phyloP scores from a whole-genome alignment of 805 yeast species.

The Cyberlindnera euphorbiae region DNA sequence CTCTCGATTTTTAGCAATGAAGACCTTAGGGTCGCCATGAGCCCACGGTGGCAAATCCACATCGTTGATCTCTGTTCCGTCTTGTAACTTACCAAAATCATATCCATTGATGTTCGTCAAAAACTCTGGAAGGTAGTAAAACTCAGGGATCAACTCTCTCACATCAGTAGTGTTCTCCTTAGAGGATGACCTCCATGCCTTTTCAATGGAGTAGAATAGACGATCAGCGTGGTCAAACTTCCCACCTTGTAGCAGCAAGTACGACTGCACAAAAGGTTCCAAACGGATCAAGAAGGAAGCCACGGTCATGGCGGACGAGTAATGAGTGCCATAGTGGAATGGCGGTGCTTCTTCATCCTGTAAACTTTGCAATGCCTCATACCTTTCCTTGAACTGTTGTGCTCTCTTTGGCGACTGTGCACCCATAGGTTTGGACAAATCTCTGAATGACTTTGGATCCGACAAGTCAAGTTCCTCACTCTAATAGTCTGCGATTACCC shows the following conservation, averaged over 20 bases:
- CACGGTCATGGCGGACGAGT: slow-evolving; percentile 91
- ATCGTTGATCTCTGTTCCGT: slow-evolving; percentile 48
- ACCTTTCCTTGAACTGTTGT: slow-evolving; percentile 61
- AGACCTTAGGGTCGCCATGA: slow-evolving; percentile 65
- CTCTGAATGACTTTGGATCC: slow-evolving; percentile 62
- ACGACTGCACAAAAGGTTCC: slow-evolving; percentile 78
- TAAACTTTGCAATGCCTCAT: slow-evolving; percentile 61
- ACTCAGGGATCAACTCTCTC: slow-evolving; percentile 82
- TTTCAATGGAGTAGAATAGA: slow-evolving; percentile 65
- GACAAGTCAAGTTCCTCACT: slow-evolving; percentile 64
- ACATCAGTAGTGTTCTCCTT: slow-evolving; percentile 82
- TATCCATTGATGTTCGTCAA: slow-evolving; percentile 58
- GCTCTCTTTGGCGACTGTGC: slow-evolving; percentile 67
- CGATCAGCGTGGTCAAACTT: slow-evolving; percentile 87
- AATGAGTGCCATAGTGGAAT: slow-evolving; percentile 90
- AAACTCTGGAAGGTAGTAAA: slow-evolving; percentile 78
- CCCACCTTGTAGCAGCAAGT: slow-evolving; percentile 77
- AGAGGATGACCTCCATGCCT: slow-evolving; percentile 80
- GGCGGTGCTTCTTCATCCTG: slow-evolving; percentile 61
- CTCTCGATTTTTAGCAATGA: slow-evolving; percentile 70
- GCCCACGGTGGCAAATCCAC: slow-evolving; percentile 85
- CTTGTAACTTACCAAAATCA: slow-evolving; percentile 68
- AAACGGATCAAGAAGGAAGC: slow-evolving; percentile 73
- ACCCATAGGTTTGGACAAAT: slow-evolving; percentile 87
- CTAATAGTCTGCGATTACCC: slow-evolving; percentile 81